Evolutionary conservation across 495 filamentous ascomycete genomes (phyloP), one percentile per base, ranked within the genome.

Genomic region (Echria macrotheca): DNA sequence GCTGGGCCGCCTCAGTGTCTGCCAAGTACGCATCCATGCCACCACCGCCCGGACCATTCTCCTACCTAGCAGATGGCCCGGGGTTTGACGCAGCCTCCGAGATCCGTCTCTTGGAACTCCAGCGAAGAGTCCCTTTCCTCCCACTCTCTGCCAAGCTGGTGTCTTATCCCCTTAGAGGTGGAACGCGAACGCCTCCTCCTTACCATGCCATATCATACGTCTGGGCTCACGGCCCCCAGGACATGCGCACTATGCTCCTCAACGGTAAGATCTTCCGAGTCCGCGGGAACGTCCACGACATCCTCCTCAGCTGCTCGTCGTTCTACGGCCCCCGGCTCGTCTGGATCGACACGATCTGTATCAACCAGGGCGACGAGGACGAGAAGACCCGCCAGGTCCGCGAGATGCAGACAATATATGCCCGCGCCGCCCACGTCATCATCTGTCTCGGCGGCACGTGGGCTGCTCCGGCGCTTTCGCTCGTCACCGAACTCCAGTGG

Each of bases 261-360:
- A 40, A 19, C 14, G 37, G 37, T 11, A 40, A 21, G 2, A 10
- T 22, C 5, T 21, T 40, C 18, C 18, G 19, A n/a, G 19, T 40
- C 37, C 14, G 14, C 10, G 37, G 37, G 4, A 40, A 40, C 14
- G 5, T 40, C 5, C 37, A 40, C 37, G 37, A 40, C 14, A 40
- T 40, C 18, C 37, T 40, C 7, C 11, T 19, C 14, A 10, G 37
- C 14, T 40, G 37, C 37, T 18, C 14, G 4, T 40, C 37, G n/a
- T 40, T 17, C 4, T 40, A 2, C 11, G 5, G 14, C 10, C 15
- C 37, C 14, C 37, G 19, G 37, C 18, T 18, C 37, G 18, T 40
- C 37, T 40, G 37, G 37, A 19, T 40, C 11, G 37, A 40, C 37
- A 18, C 37, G 5, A 40, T 40, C 18, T 40, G 37, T 11, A 40